Conservation (phyloP, 2,329 filamentous ascomycete genomes). For the Dryadomyces sulphureus region DNA sequence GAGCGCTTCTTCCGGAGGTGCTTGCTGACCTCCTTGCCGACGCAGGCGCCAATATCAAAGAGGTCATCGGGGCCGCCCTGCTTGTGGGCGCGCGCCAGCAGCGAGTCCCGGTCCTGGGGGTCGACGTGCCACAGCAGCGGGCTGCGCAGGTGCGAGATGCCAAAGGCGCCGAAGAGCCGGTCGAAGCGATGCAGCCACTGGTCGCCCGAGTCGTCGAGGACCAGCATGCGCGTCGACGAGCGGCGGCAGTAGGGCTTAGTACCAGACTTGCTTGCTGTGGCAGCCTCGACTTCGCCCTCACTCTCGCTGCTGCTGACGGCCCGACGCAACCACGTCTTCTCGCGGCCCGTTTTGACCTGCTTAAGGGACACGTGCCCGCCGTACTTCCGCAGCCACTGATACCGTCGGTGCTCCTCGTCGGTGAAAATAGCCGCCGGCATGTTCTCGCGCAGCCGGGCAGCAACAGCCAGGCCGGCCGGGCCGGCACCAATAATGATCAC, state of each 20-base stretch:
- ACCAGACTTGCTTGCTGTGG: constrained; percentile 1
- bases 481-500: constrained; percentile 62
- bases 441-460: constrained; percentile 55
- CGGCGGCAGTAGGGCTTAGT: background rate
- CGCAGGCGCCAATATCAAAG: constrained; percentile 56
- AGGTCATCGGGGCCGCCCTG: constrained; percentile 47
- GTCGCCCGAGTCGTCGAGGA: constrained; percentile 50
- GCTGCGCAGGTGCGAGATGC: constrained; percentile 58
- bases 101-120: constrained; percentile 56
- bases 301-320: background rate
- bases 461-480: constrained; percentile 59
- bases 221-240: constrained; percentile 28
- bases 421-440: constrained; percentile 70
- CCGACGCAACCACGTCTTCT: constrained; percentile 2
- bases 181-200: constrained; percentile 62
- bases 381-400: constrained; percentile 60
- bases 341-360: constrained; percentile 25
- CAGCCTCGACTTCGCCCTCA: background rate
- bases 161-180: constrained; percentile 49
- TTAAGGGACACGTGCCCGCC: constrained; percentile 44
- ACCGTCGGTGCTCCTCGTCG: constrained; percentile 69
- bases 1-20: constrained; percentile 53
- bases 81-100: constrained; percentile 54
- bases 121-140: constrained; percentile 78
- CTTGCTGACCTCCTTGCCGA: constrained; percentile 69